Evolutionary conservation across 805 yeast genomes (phyloP).

Genomic region (Lipomyces sp.): DNA sequence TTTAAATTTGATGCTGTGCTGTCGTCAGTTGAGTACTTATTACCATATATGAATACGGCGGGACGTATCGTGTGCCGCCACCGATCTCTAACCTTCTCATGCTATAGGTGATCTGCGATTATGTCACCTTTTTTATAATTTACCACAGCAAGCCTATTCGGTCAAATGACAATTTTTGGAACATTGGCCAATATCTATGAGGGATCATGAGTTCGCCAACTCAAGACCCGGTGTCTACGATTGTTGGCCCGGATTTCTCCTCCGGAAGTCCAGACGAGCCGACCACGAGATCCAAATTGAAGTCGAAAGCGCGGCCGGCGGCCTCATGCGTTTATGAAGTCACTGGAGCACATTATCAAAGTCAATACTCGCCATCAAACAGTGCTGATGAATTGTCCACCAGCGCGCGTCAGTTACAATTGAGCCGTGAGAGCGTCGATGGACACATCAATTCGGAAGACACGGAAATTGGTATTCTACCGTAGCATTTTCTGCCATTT

Average conservation of each 20-base stretch:
- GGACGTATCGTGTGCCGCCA: too few species aligned
- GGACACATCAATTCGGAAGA: constrained; percentile 14
- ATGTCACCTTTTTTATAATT: too few species aligned
- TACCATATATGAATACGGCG: too few species aligned
- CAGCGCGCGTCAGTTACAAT: background rate
- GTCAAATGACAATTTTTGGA: background rate
- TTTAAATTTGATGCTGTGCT: too few species aligned
- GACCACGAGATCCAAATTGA: background rate
- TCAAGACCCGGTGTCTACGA: background rate
- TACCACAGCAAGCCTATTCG: too few species aligned
- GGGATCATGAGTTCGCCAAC: background rate
- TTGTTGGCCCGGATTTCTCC: background rate
- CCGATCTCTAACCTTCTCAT: too few species aligned
- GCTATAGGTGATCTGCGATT: too few species aligned
- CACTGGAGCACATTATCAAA: constrained; percentile 21
- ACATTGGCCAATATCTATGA: background rate
- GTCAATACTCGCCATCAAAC: constrained; percentile 24
- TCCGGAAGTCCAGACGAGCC: background rate
- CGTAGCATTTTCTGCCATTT: background rate
- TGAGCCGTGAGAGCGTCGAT: background rate
- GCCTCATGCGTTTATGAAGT: background rate
- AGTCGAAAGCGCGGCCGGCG: background rate
- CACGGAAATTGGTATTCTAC: constrained; percentile 19
- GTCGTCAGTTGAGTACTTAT: too few species aligned
- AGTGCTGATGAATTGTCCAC: background rate